phyloP scores from a whole-genome alignment of 2,329 filamentous ascomycete species.

The Metarhizium guizhouense region DNA sequence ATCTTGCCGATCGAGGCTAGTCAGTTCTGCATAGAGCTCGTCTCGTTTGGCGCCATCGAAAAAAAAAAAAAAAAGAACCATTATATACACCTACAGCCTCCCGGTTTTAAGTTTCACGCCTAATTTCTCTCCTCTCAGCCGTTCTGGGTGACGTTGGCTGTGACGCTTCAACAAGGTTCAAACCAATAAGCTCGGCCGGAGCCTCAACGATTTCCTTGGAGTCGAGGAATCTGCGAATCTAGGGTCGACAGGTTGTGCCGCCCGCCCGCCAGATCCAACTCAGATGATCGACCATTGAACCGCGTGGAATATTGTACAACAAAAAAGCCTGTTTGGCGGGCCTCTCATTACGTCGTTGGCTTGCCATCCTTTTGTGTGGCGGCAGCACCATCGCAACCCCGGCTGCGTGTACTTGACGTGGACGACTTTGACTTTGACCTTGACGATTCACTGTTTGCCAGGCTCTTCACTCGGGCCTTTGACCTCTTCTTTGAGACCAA shows the following conservation, averaged over 20 bases:
- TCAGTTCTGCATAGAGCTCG: neutral
- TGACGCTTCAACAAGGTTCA: neutral
- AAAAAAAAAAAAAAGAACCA: neutral
- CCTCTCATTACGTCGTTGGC: neutral
- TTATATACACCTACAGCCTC: neutral
- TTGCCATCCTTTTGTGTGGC: neutral
- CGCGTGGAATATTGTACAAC: neutral
- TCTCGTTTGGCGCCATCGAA: neutral
- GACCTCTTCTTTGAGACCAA: neutral
- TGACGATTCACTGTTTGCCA: neutral
- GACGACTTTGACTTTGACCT: neutral
- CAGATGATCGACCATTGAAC: conserved; percentile 1
- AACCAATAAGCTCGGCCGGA: neutral
- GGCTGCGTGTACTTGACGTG: neutral
- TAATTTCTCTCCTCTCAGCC: neutral
- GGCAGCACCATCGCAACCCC: neutral
- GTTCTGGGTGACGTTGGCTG: conserved; percentile 1
- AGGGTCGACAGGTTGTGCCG: neutral
- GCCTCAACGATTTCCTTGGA: neutral
- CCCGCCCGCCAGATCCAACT: neutral
- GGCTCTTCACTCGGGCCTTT: neutral
- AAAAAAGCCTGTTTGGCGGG: neutral
- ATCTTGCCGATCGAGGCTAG: too few relatives aligned
- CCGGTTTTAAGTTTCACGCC: neutral
- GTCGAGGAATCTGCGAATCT: neutral